Evolutionary conservation across 345 rosid species (phyloP), one percentile per base, ranked within the genome.

Genomic region (Boechera stricta): DNA sequence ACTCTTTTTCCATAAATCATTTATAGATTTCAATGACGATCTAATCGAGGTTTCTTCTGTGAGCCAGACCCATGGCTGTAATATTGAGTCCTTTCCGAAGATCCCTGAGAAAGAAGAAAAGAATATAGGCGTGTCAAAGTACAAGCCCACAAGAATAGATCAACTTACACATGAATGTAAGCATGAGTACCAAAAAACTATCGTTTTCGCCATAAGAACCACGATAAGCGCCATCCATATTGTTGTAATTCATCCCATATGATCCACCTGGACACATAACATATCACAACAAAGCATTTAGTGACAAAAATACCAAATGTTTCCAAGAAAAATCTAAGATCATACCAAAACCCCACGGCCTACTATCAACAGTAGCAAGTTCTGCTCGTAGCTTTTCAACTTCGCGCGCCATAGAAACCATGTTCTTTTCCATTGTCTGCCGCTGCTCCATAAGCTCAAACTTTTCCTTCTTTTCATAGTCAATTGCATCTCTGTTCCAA

Each of bases 351-450:
- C 77, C 86, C 96, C 92, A 88, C 28, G 89, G 76, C 77, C 96
- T 89, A 74, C 85, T 75, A 82, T 87, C 91, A 74, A 80, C 74
- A 73, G 78, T 82, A 39, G 90, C 74, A 58, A 88, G 89, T 76
- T 92, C 98, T 59, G 97, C 98, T 16, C 94, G 88, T 61, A 92
- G 84, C 84, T 88, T 92, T 80, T 95, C 99, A 73, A 95, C 97
- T 81, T 95, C 99, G 10, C 99, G 96, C 6, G 99, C 99, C 99
- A 95, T 89, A 55, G 97, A 88, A 78, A 92, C 89, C 91, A 92
- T 73, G 77, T 84, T 91, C 85, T 89, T 95, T 85, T 95, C 99
- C 96, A 92, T 92, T 69, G 84, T 85, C 77, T 91, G 98, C 79
- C 98, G 81, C 79, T 92, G 99, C 74, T 92, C 98, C 85, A 92